Percentiles rank a stretch among this genome's conserved stretches.
These are phyloP conservation scores for Chrysoporthe deuterocubensis DNA, from an alignment of 2,329 filamentous ascomycete genomes.

Conservation along the genomic window DNA sequence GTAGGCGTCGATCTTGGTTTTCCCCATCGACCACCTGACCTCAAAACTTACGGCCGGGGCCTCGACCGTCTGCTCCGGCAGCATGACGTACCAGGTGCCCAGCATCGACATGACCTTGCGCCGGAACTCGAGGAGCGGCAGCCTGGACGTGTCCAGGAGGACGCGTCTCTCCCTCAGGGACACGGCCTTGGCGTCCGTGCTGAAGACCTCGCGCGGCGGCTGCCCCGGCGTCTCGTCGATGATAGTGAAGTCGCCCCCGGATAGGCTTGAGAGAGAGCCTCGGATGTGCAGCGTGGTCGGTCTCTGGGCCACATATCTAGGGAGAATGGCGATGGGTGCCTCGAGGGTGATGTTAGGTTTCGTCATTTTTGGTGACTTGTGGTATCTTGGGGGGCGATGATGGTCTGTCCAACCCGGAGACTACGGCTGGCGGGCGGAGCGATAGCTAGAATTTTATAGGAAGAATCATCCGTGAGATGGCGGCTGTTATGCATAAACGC, in stretches of 20 bases:
- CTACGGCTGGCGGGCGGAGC: too few relatives aligned
- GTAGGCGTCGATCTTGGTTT: neutral
- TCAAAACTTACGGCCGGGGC: neutral
- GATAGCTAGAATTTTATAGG: too few relatives aligned
- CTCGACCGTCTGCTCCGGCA: conserved; percentile 2
- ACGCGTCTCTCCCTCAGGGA: conserved; percentile 1
- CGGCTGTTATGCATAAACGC: neutral
- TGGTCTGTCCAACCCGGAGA: neutral
- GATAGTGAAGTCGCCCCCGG: conserved; percentile 5
- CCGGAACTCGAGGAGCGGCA: conserved; percentile 1
- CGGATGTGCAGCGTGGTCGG: neutral
- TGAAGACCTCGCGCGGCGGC: neutral
- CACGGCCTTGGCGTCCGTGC: conserved; percentile 3
- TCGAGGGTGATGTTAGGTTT: neutral
- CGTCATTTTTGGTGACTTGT: neutral
- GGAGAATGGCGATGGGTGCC: neutral
- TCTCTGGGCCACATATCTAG: conserved; percentile 2
- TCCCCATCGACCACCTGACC: neutral
- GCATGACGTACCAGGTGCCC: conserved; percentile 3
- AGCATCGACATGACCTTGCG: neutral
- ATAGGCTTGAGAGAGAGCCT: neutral
- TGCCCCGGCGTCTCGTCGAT: conserved; percentile 5
- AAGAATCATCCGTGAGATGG: neutral
- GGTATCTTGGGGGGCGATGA: neutral
- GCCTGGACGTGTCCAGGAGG: conserved; percentile 1